phyloP scores from a whole-genome alignment of 805 yeast species.

The Clavispora vitiphila region DNA sequence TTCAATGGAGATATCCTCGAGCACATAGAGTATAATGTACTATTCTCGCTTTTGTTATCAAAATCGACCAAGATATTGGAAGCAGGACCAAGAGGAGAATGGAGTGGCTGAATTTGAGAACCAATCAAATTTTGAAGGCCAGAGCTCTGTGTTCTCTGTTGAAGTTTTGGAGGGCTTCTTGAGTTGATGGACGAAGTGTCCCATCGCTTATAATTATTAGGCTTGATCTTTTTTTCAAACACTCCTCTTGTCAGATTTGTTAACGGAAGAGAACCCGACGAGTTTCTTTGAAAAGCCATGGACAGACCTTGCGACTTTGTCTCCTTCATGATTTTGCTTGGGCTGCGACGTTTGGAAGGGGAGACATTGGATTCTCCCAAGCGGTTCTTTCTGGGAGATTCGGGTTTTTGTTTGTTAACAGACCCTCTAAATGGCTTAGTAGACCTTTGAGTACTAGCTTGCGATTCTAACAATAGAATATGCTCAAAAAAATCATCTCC shows the following conservation, averaged over 20 bases:
- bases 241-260: neutral
- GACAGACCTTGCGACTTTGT: neutral
- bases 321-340: neutral
- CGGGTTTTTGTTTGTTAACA: neutral
- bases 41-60: constrained; percentile 5
- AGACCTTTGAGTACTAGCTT: constrained; percentile 2
- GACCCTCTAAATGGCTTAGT: neutral
- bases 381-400: neutral
- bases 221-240: neutral
- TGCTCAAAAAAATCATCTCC: constrained; percentile 46
- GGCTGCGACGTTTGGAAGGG: neutral
- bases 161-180: neutral
- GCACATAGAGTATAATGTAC: constrained; percentile 15
- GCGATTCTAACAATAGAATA: constrained; percentile 26
- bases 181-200: neutral
- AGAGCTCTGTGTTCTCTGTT: neutral
- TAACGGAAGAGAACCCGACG: neutral
- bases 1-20: constrained; percentile 13
- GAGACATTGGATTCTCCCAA: neutral
- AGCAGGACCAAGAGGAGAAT: constrained; percentile 3
- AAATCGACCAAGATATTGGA: neutral
- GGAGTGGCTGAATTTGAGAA: constrained; percentile 8
- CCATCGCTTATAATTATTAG: neutral
- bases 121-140: neutral
- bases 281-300: neutral